A percentile compares a stretch with the other conserved stretches of the same genome.
Evolutionary conservation across 805 yeast species (phyloP).

Genomic region (Schwanniomyces sp.): DNA sequence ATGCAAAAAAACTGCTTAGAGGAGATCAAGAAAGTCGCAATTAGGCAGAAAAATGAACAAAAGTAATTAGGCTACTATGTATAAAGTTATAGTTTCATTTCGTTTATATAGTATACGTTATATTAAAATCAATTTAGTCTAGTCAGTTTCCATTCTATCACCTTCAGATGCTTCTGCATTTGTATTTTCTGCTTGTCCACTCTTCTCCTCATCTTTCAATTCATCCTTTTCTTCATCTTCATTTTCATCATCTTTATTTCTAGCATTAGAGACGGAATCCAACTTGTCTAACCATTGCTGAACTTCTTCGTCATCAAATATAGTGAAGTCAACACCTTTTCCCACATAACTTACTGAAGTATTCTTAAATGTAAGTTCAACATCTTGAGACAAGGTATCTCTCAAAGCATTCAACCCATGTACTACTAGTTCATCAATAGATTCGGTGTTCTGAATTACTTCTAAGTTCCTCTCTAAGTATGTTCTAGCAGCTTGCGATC

Average conservation of each 20-base stretch:
- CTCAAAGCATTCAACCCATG: conserved; percentile 89
- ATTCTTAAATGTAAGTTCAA: conserved; percentile 79
- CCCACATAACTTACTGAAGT: conserved; percentile 95
- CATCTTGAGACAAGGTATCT: conserved; percentile 93
- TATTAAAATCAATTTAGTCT: not conserved
- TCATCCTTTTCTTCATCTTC: conserved; percentile 36
- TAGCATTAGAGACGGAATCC: conserved; percentile 61
- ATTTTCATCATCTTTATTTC: conserved; percentile 46
- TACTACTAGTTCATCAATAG: conserved; percentile 72
- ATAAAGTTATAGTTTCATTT: not conserved
- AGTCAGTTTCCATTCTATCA: conserved; percentile 45
- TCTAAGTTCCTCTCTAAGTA: conserved; percentile 86
- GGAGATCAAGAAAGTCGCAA: conserved; percentile 41
- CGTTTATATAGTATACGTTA: not conserved
- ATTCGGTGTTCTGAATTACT: conserved; percentile 55
- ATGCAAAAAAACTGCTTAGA: conserved; percentile 38
- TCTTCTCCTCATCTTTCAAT: conserved; percentile 16
- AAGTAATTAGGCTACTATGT: not conserved
- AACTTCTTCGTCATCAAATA: conserved; percentile 86
- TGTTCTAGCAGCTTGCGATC: conserved; percentile 98
- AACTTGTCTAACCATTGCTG: conserved; percentile 78
- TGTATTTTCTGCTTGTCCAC: conserved; percentile 11
- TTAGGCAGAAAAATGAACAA: conserved; percentile 25
- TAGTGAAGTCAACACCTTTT: conserved; percentile 65
- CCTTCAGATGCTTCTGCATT: conserved; percentile 11